phyloP scores from a whole-genome alignment of 495 filamentous ascomycete species.

The Penicillium pancosmium region DNA sequence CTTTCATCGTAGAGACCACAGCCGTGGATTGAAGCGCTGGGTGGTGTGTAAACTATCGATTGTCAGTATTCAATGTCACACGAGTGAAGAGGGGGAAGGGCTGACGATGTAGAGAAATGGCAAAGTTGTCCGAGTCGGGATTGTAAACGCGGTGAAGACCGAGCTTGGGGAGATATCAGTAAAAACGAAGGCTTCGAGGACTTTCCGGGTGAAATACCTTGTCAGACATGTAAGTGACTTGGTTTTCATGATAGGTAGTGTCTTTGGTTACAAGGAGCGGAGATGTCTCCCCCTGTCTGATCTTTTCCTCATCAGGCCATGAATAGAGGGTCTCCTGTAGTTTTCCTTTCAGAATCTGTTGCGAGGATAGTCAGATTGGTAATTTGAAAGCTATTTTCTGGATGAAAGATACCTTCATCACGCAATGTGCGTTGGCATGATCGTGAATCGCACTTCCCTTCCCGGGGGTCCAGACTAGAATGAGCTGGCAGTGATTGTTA shows the following conservation, averaged over 20 bases:
- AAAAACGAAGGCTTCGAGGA: not conserved
- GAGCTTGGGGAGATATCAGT: conserved; percentile 46
- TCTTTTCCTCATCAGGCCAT: conserved; percentile 61
- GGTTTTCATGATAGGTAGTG: conserved; percentile 57
- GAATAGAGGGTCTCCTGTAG: conserved; percentile 80
- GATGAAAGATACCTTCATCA: conserved; percentile 52
- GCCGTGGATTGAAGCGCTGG: conserved; percentile 76
- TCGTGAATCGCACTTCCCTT: conserved; percentile 86
- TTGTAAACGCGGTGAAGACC: conserved; percentile 86
- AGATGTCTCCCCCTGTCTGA: conserved; percentile 49
- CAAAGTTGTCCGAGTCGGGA: conserved; percentile 65
- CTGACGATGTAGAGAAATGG: conserved; percentile 84
- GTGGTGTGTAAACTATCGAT: conserved; percentile 78
- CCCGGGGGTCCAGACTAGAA: conserved; percentile 93
- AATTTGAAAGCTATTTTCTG: not conserved
- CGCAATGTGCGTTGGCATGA: conserved; percentile 80
- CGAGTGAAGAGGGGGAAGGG: conserved; percentile 17
- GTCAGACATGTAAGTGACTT: conserved; percentile 86
- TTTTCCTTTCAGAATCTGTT: conserved; percentile 69
- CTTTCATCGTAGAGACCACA: conserved; percentile 71
- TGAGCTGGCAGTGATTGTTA: conserved; percentile 52
- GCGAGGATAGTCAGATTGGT: not conserved
- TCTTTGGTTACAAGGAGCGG: conserved; percentile 45
- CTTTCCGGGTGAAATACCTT: conserved; percentile 35
- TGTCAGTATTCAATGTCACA: conserved; percentile 7